Conservation (phyloP, 139 green algal genomes). For the Tetratostichococcus sp. region DNA sequence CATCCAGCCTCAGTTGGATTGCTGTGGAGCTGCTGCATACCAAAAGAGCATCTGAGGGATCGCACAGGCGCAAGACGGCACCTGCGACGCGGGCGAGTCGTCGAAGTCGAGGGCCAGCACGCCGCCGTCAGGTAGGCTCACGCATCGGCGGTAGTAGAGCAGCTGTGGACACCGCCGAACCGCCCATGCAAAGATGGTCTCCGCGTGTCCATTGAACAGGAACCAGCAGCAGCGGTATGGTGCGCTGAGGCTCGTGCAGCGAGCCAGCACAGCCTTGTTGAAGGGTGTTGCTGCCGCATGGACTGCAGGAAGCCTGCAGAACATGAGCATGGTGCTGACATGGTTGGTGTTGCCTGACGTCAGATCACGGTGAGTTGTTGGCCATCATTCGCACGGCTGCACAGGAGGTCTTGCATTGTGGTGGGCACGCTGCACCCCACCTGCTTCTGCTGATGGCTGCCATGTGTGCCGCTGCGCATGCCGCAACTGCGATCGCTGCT, state of each 20-base stretch:
- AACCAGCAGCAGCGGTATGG: slow-evolving; percentile 16
- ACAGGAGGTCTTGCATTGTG: too few species aligned
- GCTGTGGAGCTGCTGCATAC: too few species aligned
- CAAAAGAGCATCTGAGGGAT: too few species aligned
- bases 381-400: too few species aligned
- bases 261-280: slow-evolving; percentile 29
- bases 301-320: background rate
- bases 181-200: slow-evolving; percentile 88
- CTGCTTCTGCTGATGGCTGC: too few species aligned
- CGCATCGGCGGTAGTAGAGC: slow-evolving; percentile 64
- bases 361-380: too few species aligned
- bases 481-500: too few species aligned
- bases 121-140: slow-evolving; percentile 77
- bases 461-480: too few species aligned
- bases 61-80: too few species aligned
- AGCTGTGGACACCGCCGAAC: slow-evolving; percentile 52
- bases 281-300: slow-evolving; percentile 14
- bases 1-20: background rate
- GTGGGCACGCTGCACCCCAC: too few species aligned
- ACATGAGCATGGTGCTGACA: background rate
- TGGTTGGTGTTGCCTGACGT: too few species aligned
- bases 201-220: slow-evolving; percentile 66
- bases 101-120: slow-evolving; percentile 83
- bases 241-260: slow-evolving; percentile 28
- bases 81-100: slow-evolving; percentile 25